A percentile compares a stretch with the other conserved stretches of the same genome.
Evolutionary conservation across 768 basidiomycete species (phyloP).

Genomic region (Rickenella mellea): DNA sequence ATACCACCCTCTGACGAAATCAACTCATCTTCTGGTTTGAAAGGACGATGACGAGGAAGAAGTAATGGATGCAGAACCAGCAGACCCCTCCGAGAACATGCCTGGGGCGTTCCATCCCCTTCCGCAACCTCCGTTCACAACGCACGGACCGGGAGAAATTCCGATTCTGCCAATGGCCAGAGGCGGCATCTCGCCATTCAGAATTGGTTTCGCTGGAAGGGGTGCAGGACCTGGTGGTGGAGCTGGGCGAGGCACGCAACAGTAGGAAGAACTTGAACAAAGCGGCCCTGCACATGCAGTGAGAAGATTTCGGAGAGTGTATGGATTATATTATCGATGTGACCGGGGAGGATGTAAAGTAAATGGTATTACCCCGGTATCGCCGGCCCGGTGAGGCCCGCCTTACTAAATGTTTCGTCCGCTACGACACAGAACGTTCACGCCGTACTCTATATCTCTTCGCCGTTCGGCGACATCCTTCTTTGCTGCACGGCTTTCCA

Average conservation of each 20-base stretch:
- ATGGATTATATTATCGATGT: no score
- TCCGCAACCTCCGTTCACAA: constrained; percentile 8
- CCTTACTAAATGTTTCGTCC: no score
- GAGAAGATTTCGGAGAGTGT: no score
- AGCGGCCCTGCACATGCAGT: no score
- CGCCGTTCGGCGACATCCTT: no score
- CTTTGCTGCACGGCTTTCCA: no score
- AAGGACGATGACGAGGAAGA: constrained; percentile 10
- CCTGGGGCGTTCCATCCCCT: constrained; percentile 20
- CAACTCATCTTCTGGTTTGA: not conserved
- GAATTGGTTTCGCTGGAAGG: constrained; percentile 54
- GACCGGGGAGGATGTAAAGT: no score
- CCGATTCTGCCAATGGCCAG: constrained; percentile 8
- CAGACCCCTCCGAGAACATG: constrained; percentile 13
- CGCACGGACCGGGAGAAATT: constrained; percentile 5
- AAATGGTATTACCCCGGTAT: no score
- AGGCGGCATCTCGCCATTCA: constrained; percentile 24
- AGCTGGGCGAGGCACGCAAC: constrained; percentile 10
- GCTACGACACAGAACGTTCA: no score
- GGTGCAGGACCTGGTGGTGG: constrained; percentile 24
- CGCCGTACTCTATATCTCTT: no score
- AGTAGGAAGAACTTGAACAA: no score
- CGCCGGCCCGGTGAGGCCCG: no score
- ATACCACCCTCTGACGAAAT: not conserved
- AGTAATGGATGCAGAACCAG: constrained; percentile 19